Evolutionary conservation across 1,284 basidiomycete genomes (phyloP).

Genomic region (Melanopsichium pennsylvanicum): DNA sequence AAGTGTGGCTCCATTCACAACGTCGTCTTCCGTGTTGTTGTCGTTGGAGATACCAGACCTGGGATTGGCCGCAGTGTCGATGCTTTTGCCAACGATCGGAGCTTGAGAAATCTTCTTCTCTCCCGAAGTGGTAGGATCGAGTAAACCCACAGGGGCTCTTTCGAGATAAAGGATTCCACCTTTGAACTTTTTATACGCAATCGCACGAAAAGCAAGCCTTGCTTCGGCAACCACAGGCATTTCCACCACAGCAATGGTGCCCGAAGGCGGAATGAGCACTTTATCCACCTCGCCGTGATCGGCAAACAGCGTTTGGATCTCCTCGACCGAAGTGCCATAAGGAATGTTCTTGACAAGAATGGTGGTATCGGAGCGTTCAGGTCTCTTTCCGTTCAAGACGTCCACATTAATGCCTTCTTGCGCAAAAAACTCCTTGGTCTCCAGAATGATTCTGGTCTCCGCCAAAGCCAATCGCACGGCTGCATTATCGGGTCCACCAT

Average conservation of each 20-base stretch:
- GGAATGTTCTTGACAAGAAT: slow-evolving; percentile 98
- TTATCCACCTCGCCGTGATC: slow-evolving; percentile 78
- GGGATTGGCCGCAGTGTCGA: slow-evolving; percentile 19
- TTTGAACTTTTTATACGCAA: slow-evolving; percentile 87
- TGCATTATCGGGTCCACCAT: slow-evolving; percentile 43
- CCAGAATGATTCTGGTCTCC: slow-evolving; percentile 93
- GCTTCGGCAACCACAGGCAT: slow-evolving; percentile 72
- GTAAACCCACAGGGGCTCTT: slow-evolving; percentile 81
- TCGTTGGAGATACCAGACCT: slow-evolving; percentile 2
- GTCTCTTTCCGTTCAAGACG: slow-evolving; percentile 59
- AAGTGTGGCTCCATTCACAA: slow-evolving; percentile 80
- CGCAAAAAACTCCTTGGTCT: slow-evolving; percentile 84
- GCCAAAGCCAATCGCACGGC: slow-evolving; percentile 95
- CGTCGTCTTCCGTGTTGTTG: slow-evolving; percentile 25
- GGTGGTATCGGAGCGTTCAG: slow-evolving; percentile 71
- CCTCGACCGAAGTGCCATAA: slow-evolving; percentile 80
- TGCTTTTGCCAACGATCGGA: slow-evolving; percentile 42
- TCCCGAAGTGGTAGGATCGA: slow-evolving; percentile 20
- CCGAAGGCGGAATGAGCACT: slow-evolving; percentile 87
- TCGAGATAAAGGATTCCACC: slow-evolving; percentile 91
- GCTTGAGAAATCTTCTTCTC: slow-evolving; percentile 44
- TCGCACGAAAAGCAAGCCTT: slow-evolving; percentile 73
- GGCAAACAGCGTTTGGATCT: slow-evolving; percentile 81
- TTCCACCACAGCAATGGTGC: slow-evolving; percentile 92
- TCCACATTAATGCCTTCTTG: slow-evolving; percentile 69